These are phyloP conservation scores for Ceratocystis destructans DNA, from an alignment of 2,329 filamentous ascomycete genomes.

Conservation along the genomic window DNA sequence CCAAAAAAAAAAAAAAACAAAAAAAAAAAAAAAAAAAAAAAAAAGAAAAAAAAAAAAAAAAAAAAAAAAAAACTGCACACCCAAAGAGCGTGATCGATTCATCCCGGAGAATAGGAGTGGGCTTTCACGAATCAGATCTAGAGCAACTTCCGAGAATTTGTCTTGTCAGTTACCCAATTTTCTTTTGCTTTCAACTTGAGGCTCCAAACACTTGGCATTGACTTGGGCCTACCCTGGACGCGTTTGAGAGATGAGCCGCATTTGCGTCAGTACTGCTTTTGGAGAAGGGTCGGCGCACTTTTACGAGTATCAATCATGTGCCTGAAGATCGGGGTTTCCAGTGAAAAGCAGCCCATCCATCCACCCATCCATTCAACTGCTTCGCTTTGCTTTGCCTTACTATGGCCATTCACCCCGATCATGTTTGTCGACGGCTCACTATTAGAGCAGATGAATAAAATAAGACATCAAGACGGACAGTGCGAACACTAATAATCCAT, in stretches of 20 bases:
- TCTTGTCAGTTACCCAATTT: neutral
- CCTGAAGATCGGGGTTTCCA: too few species aligned
- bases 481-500: neutral
- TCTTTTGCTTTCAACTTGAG: neutral
- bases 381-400: too few species aligned
- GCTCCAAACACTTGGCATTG: slow-evolving; percentile 3
- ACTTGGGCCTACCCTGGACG: neutral
- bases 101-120: neutral
- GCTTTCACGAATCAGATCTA: neutral
- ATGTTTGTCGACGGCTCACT: too few species aligned
- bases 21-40: too few species aligned
- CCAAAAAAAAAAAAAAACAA: too few species aligned
- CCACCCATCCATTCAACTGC: too few species aligned
- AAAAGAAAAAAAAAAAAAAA: too few species aligned
- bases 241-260: neutral
- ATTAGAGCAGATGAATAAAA: neutral
- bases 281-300: neutral
- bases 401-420: too few species aligned
- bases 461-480: neutral
- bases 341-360: too few species aligned
- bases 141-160: neutral
- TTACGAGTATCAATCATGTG: too few species aligned
- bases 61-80: too few species aligned
- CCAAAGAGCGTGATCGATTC: too few species aligned
- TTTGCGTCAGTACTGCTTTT: neutral